These are phyloP conservation scores for Leucogyrophana mollusca DNA, from an alignment of 768 basidiomycete species.

Conservation along the genomic window DNA sequence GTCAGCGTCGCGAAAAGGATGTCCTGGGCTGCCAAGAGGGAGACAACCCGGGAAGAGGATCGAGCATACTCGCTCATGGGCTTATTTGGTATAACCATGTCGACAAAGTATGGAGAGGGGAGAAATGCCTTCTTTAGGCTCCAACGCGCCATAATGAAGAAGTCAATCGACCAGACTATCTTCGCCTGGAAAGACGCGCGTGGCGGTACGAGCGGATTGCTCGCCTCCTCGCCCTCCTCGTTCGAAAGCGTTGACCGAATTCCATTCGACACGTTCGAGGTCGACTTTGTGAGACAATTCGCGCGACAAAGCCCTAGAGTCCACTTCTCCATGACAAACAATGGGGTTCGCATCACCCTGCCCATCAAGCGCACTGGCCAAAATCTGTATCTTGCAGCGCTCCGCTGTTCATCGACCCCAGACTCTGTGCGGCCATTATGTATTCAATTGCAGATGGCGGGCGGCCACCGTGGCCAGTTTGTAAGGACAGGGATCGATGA, in stretches of 20 bases:
- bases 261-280: neutral
- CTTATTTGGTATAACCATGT: conserved; percentile 11
- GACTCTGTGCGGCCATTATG: too few species aligned
- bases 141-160: conserved; percentile 11
- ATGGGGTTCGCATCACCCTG: conserved; percentile 6
- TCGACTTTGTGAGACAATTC: conserved; percentile 1
- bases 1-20: conserved; percentile 18
- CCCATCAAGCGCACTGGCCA: conserved; percentile 1
- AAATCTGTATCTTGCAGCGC: conserved; percentile 1
- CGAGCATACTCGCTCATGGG: conserved; percentile 25
- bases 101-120: conserved; percentile 18
- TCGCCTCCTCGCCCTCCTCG: conserved; percentile 3
- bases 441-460: too few species aligned
- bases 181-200: conserved; percentile 6
- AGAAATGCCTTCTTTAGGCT: conserved; percentile 15
- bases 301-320: neutral
- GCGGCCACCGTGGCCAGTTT: too few species aligned
- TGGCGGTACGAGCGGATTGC: neutral
- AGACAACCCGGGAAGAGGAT: conserved; percentile 28
- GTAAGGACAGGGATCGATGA: too few species aligned
- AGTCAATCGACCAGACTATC: conserved; percentile 11
- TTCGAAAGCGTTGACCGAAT: neutral
- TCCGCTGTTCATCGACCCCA: too few species aligned
- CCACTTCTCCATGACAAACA: neutral
- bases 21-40: conserved; percentile 27